phyloP scores from a whole-genome alignment of 2,329 filamentous ascomycete genomes.

The Aureobasidium sp. region DNA sequence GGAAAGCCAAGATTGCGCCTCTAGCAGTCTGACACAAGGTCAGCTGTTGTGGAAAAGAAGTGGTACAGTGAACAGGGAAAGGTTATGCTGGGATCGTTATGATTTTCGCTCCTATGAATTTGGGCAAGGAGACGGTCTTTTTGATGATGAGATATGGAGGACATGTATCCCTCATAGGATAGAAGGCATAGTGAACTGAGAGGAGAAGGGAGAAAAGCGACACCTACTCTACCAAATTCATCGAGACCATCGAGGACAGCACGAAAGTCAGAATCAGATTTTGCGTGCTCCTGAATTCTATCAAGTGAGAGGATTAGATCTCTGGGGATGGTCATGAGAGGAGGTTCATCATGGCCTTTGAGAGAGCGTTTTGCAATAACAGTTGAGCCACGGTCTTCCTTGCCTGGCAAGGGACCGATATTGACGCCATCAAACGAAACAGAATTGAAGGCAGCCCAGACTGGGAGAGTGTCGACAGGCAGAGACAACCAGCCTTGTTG shows the following conservation, averaged over 20 bases:
- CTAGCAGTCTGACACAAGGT: conserved; percentile 52
- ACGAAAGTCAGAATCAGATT: conserved; percentile 66
- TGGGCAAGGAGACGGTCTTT: too few relatives aligned
- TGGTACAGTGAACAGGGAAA: not conserved
- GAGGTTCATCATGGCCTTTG: conserved; percentile 27
- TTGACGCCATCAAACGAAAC: conserved; percentile 56
- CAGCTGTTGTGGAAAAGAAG: not conserved
- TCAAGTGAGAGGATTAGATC: conserved; percentile 67
- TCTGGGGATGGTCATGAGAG: conserved; percentile 61
- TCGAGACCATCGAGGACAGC: conserved; percentile 64
- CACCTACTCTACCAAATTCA: conserved; percentile 50
- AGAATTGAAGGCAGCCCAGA: conserved; percentile 69
- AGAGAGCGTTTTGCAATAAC: conserved; percentile 43
- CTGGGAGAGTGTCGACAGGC: conserved; percentile 54
- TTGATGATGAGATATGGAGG: too few relatives aligned
- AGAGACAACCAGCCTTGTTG: conserved; percentile 42
- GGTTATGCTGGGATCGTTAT: not conserved
- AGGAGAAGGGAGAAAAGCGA: not conserved
- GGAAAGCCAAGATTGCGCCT: conserved; percentile 68
- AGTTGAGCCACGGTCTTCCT: conserved; percentile 35
- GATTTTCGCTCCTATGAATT: too few relatives aligned
- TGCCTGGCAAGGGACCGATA: conserved; percentile 46
- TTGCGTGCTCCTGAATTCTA: conserved; percentile 65
- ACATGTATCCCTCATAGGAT: too few relatives aligned
- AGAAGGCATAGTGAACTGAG: too few relatives aligned